Base-by-base conservation (phyloP, 805 yeast genomes). In the Pichia cephalocereana region DNA sequence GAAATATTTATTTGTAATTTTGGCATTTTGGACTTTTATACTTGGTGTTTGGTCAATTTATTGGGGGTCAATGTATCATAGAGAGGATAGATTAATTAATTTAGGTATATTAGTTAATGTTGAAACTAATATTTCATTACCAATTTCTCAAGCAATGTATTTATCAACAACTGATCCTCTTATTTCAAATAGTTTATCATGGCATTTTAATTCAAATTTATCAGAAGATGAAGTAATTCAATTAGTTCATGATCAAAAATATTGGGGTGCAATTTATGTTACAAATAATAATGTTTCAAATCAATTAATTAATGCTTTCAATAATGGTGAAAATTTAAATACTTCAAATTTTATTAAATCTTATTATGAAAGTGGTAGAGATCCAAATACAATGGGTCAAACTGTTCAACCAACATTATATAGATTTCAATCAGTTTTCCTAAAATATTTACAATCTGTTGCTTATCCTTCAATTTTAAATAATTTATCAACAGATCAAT, bases 221-320 rank as follows among this genome's bases (percentile, higher is more conserved):
- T 43, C 44, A 5, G 65, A 61, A 34, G 69, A 68, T 5, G 74
- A 75, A 53, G 59, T 81, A 19, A 36, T 61, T 39, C 55, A 70
- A 34, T 64, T 65, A 46, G 71, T 84, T 4, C 78, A 75, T 55
- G 74, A 73, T 46, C 77, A 80, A 61, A 57, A 73, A 17, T 82
- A 72, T 56, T 85, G 91, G 93, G 72, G 76, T 26, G 75, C 83
- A 0, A 65, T 82, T 36, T 75, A 78, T 52, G 76, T 83, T 34
- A 56, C 60, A 19, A 63, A 70, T 14, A 72, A 77, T 55, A 41
- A 56, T 43, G 58, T 52, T 8, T 77, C 83, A 0, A 69, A 80
- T 6, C 55, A 55, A 26, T 59, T 70, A 23, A 51, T 58, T 27
- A 54, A 65, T 19, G 80, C 80, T 4, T 61, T 80, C n/a, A 51